Evolutionary conservation across 2,329 filamentous ascomycete genomes (phyloP), one percentile per base, ranked within the genome.

Genomic region (Sporothrix curviconia): DNA sequence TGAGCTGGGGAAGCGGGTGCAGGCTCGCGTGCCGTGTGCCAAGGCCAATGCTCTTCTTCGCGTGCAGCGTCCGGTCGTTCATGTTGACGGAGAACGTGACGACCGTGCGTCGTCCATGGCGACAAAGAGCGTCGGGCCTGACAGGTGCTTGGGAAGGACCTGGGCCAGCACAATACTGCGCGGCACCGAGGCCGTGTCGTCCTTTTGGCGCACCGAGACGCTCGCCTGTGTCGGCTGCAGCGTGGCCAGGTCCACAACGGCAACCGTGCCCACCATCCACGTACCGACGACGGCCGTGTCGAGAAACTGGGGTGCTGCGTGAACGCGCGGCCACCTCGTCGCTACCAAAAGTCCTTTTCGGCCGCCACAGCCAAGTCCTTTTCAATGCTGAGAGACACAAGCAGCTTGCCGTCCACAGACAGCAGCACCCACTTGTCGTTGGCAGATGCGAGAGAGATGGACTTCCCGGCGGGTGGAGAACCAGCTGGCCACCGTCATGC

Each of bases 21-120:
- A 99, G 85, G 14, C 83, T 84, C 2, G 92, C 89, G 64, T 95
- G 88, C 60, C 91, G 87, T 14, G 89, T 92, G 24, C 94, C 92
- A 12, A 99, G 76, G 1, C 92, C 84, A 24, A 95, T 86, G 64
- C 85, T 91, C 68, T 92, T 96, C 61, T 86, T 84, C 1, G 83
- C 80, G 0, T 84, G 86, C 3, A 97, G 74, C 0, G 81, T 74
- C 59, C 81, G 82, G n/a, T 81, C 80, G 0, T 72, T 65, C 0
- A 75, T 71, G 32, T 89, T 81, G 36, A 96, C 79, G 32, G 84
- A 82, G 67, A 92, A 97, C 0, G 88, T 94, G 52, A 95, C 80
- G 1, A 99, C 88, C 60, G 88, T 90, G 4, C 94, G 70, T 97
- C 92, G 49, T 95, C 90, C 81, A 96, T 88, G 12, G 92, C 89